These are phyloP conservation scores for Apiotrichum montevideense DNA, from an alignment of 1,284 basidiomycete species.

Conservation along the genomic window DNA sequence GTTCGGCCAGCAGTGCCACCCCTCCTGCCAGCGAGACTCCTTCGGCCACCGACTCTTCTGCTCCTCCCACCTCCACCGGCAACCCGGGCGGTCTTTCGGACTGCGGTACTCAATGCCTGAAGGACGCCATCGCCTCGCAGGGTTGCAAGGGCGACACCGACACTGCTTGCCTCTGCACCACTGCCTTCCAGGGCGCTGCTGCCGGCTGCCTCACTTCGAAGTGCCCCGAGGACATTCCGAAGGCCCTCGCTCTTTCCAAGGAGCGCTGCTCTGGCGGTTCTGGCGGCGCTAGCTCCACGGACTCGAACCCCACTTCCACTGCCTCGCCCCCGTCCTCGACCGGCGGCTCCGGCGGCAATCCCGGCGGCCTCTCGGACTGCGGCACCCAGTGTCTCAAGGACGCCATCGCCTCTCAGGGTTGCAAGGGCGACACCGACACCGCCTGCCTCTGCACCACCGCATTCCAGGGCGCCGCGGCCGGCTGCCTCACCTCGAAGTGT, in stretches of 20 bases:
- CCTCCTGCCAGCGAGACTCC: background rate
- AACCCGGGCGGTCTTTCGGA: no score
- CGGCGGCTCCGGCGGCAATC: background rate
- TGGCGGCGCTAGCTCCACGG: background rate
- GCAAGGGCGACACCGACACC: no score
- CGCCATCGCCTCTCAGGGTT: no score
- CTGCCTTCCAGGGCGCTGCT: background rate
- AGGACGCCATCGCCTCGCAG: background rate
- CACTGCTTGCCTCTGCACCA: slow-evolving; percentile 2
- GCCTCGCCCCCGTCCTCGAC: background rate
- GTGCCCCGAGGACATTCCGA: background rate
- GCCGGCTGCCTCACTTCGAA: background rate
- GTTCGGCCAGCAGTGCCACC: background rate
- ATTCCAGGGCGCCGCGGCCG: no score
- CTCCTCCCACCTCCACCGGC: no score
- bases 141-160: slow-evolving; percentile 3
- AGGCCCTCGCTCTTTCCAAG: background rate
- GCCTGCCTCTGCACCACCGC: no score
- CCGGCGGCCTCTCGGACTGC: no score
- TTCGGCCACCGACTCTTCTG: no score
- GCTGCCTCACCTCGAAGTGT: no score
- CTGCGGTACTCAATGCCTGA: background rate
- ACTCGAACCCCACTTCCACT: background rate
- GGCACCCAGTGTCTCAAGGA: no score
- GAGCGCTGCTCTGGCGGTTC: slow-evolving; percentile 1